phyloP scores from a whole-genome alignment of 805 yeast species.

The Wickerhamiella cacticola region DNA sequence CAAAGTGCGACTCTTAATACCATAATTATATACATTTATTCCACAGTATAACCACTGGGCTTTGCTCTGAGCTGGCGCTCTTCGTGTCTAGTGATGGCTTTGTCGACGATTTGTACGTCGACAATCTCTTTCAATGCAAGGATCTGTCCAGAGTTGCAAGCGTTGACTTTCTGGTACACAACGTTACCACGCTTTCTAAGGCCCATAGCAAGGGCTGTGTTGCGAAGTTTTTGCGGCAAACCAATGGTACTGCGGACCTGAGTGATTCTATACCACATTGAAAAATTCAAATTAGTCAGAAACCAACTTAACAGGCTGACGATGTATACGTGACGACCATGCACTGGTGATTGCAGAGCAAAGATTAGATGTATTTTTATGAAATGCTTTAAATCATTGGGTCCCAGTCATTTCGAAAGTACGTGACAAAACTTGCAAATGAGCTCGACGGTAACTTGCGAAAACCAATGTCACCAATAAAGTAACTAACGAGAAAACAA shows the following conservation, averaged over 20 bases:
- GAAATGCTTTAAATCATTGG: too few relatives aligned
- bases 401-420: too few relatives aligned
- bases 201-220: slow-evolving; percentile 61
- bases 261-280: slow-evolving; percentile 39
- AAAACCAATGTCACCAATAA: too few relatives aligned
- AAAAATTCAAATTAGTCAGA: not conserved
- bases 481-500: too few relatives aligned
- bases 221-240: slow-evolving; percentile 53
- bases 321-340: too few relatives aligned
- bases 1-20: not conserved
- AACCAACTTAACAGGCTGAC: not conserved
- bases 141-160: slow-evolving; percentile 75
- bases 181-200: slow-evolving; percentile 60
- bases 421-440: too few relatives aligned
- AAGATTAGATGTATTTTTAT: too few relatives aligned
- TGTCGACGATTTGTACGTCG: slow-evolving; percentile 59
- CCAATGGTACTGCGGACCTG: slow-evolving; percentile 79
- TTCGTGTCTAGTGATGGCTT: slow-evolving; percentile 39
- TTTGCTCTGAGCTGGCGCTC: slow-evolving; percentile 26
- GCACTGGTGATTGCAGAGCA: too few relatives aligned
- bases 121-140: slow-evolving; percentile 77
- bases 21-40: slow-evolving; percentile 7
- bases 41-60: slow-evolving; percentile 26
- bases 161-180: slow-evolving; percentile 59
- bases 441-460: too few relatives aligned